phyloP scores from a whole-genome alignment of 2,329 filamentous ascomycete species.

The Geosmithia putterillii region DNA sequence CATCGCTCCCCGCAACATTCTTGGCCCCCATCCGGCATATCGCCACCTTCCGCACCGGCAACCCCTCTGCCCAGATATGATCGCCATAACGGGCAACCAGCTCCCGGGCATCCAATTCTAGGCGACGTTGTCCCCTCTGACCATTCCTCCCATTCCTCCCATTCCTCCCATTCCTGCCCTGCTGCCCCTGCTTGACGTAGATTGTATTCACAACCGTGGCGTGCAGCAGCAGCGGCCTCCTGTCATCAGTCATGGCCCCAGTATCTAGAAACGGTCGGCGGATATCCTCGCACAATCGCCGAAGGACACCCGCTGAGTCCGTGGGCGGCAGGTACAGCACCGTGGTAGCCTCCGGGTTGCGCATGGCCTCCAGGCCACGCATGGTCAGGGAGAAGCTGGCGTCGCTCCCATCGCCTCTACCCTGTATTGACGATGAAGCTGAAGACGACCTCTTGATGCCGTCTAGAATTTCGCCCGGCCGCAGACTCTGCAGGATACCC shows the following conservation, averaged over 20 bases:
- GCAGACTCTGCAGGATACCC: constrained; percentile 23
- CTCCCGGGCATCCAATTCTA: constrained; percentile 40
- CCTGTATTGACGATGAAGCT: constrained; percentile 1
- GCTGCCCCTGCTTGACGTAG: constrained; percentile 40
- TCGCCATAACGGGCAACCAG: constrained; percentile 49
- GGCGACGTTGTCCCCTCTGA: constrained; percentile 17
- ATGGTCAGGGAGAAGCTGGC: constrained; percentile 30
- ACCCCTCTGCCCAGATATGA: constrained; percentile 57
- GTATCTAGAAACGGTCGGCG: constrained; percentile 38
- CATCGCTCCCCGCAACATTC: constrained; percentile 40
- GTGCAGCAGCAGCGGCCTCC: constrained; percentile 60
- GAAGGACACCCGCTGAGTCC: constrained; percentile 35
- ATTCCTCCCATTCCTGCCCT: constrained; percentile 8
- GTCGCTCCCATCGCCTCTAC: not conserved
- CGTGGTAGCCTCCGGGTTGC: constrained; percentile 38
- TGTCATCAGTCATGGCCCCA: constrained; percentile 44
- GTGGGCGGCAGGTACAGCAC: constrained; percentile 54
- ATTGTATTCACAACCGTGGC: constrained; percentile 81
- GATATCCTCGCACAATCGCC: constrained; percentile 45
- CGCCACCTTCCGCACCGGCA: constrained; percentile 57
- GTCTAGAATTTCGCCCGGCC: constrained; percentile 25
- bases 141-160: constrained; percentile 5
- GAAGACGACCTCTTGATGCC: constrained; percentile 8
- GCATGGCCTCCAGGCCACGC: constrained; percentile 49
- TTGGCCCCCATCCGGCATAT: constrained; percentile 85